Percentiles rank a stretch among this genome's conserved stretches.
Evolutionary conservation across 176 grass and related monocot genomes (phyloP).

Genomic region (Phoenix dactylifera): DNA sequence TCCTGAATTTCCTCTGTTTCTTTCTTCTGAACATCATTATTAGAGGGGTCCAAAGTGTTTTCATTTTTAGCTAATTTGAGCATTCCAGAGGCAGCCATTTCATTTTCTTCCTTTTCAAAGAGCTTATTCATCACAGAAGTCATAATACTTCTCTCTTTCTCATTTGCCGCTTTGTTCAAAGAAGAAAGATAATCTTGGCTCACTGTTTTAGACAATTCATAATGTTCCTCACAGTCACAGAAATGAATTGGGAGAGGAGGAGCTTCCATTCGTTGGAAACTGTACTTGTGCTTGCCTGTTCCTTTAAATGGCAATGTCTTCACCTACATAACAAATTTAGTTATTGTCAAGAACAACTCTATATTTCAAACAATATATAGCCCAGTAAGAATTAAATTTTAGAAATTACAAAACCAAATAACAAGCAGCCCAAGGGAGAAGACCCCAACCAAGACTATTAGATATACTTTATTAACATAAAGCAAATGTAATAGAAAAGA

Average conservation of each 20-base stretch:
- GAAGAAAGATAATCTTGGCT: constrained; percentile 55
- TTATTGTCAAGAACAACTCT: no score
- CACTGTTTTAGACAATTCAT: constrained; percentile 47
- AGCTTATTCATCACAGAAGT: constrained; percentile 82
- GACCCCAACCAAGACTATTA: no score
- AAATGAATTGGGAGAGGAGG: constrained; percentile 89
- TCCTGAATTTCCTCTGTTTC: constrained; percentile 31
- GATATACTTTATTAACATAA: no score
- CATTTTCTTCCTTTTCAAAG: constrained; percentile 43
- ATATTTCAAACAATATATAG: no score
- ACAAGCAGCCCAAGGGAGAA: no score
- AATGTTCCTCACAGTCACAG: constrained; percentile 95
- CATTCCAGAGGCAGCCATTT: constrained; percentile 23
- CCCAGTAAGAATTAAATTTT: no score
- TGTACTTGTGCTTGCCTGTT: constrained; percentile 94
- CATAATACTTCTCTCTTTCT: constrained; percentile 81
- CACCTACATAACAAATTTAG: constrained; percentile 31
- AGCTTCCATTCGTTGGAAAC: constrained; percentile 74
- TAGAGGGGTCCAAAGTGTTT: constrained; percentile 6
- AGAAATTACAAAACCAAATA: no score
- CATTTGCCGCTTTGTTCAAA: constrained; percentile 51
- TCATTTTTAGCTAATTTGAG: constrained; percentile 4
- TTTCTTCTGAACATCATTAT: constrained; percentile 24
- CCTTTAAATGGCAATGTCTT: constrained; percentile 81
- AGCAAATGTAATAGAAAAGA: no score